A percentile compares a stretch with the other conserved stretches of the same genome.
phyloP scores from a whole-genome alignment of 257 asterid genomes.

The Solanum chilense region DNA sequence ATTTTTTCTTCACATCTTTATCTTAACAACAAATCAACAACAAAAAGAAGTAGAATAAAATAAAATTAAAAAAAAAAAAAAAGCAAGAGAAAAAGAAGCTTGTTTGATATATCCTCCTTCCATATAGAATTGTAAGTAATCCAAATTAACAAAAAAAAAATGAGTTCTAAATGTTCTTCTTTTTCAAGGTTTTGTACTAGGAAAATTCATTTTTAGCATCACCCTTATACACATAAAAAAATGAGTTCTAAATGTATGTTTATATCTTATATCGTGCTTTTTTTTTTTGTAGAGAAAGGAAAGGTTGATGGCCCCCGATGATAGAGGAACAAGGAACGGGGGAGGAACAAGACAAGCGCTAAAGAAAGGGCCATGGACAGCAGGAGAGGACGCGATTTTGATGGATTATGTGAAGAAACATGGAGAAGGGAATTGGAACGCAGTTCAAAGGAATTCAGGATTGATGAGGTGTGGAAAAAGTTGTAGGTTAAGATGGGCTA shows the following conservation, averaged over 20 bases:
- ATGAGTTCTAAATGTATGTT: no score
- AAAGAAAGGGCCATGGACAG: constrained; percentile 77
- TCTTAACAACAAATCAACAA: background rate
- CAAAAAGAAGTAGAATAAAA: background rate
- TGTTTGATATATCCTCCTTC: background rate
- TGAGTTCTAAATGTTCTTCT: no score
- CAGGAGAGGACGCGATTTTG: constrained; percentile 42
- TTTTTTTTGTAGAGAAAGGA: background rate
- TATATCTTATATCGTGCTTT: background rate
- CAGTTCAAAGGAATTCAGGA: constrained; percentile 57
- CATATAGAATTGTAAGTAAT: background rate
- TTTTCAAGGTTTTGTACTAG: background rate
- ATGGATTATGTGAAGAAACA: constrained; percentile 47
- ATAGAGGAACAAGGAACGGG: constrained; percentile 15
- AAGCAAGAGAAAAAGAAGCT: background rate
- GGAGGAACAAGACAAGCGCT: background rate
- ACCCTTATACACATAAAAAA: background rate
- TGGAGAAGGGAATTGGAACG: constrained; percentile 74
- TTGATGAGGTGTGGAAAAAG: constrained; percentile 55
- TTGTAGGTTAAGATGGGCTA: constrained; percentile 35
- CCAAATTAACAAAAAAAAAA: background rate
- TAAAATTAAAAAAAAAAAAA: background rate
- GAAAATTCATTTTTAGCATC: background rate
- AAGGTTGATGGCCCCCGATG: constrained; percentile 40
- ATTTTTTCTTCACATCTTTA: background rate